These are phyloP conservation scores for Fusarium sp. DNA, from an alignment of 2,329 filamentous ascomycete genomes.

Conservation along the genomic window DNA sequence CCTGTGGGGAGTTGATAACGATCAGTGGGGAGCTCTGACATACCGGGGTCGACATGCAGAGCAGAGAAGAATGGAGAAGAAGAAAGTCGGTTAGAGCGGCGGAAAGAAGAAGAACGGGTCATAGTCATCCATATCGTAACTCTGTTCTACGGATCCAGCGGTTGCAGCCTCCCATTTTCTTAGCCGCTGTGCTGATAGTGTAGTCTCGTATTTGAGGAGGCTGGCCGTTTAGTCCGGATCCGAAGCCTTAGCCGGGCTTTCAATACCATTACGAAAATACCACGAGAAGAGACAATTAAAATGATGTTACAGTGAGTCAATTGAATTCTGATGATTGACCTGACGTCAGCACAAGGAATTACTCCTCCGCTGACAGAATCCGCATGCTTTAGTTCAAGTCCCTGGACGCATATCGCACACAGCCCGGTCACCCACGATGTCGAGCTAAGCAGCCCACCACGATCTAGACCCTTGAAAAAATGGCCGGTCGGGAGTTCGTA, in stretches of 20 bases:
- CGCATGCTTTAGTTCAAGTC: not conserved
- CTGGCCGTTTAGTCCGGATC: constrained; percentile 1
- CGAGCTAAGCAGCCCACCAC: constrained; percentile 1
- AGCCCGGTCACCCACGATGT: not conserved
- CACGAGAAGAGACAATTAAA: not conserved
- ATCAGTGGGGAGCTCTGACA: not conserved
- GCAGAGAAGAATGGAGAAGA: not conserved
- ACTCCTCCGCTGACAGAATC: constrained; percentile 4
- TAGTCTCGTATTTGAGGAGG: constrained; percentile 11
- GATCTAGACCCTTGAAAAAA: constrained; percentile 22
- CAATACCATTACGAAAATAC: not conserved
- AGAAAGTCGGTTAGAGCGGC: constrained; percentile 2
- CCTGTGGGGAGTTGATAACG: not conserved
- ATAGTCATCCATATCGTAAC: not conserved
- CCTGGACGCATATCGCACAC: constrained; percentile 17
- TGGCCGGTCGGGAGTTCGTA: constrained; percentile 13
- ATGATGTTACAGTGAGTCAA: not conserved
- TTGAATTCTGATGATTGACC: not conserved
- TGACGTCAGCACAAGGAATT: constrained; percentile 29
- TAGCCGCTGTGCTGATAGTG: not conserved
- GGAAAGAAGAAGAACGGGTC: not conserved
- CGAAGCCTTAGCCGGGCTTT: not conserved
- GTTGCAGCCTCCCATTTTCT: constrained; percentile 2
- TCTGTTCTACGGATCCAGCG: not conserved
- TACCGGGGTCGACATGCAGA: not conserved